These are phyloP conservation scores for Cydonia oblonga DNA, from an alignment of 331 rosid genomes.

Conservation along the genomic window DNA sequence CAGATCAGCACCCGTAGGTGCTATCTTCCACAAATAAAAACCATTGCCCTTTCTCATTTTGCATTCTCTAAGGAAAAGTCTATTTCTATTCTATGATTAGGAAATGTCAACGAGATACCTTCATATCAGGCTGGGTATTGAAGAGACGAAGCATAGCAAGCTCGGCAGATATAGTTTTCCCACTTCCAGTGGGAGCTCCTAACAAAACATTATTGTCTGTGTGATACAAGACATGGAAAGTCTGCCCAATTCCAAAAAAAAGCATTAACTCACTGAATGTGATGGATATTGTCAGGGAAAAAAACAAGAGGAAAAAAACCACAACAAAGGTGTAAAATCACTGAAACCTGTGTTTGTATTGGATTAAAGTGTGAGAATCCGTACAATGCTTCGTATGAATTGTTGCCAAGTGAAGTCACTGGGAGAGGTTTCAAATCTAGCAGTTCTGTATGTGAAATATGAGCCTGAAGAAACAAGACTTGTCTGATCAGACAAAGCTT, in stretches of 20 bases:
- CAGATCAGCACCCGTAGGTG: neutral
- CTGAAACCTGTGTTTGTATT: constrained; percentile 86
- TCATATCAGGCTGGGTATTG: constrained; percentile 90
- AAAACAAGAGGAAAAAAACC: neutral
- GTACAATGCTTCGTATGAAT: constrained; percentile 55
- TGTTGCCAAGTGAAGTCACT: constrained; percentile 67
- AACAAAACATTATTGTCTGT: constrained; percentile 80
- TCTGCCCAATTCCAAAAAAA: constrained; percentile 42
- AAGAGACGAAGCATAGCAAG: constrained; percentile 95
- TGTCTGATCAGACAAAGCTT: constrained; percentile 17
- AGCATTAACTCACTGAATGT: constrained; percentile 9
- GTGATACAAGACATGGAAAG: constrained; percentile 84
- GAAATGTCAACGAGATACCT: constrained; percentile 38
- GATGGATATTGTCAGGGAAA: neutral
- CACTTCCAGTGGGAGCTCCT: constrained; percentile 99
- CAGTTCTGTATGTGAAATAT: constrained; percentile 85
- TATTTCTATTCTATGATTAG: neutral
- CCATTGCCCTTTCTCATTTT: neutral
- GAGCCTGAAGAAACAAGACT: constrained; percentile 43
- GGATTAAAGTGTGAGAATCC: constrained; percentile 94
- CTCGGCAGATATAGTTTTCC: constrained; percentile 97
- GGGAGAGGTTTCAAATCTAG: constrained; percentile 94
- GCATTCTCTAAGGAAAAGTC: neutral
- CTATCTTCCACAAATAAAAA: neutral
- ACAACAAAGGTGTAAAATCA: constrained; percentile 2